These are phyloP conservation scores for Agrostemma githago DNA, from an alignment of 148 eudicot genomes.

Conservation along the genomic window DNA sequence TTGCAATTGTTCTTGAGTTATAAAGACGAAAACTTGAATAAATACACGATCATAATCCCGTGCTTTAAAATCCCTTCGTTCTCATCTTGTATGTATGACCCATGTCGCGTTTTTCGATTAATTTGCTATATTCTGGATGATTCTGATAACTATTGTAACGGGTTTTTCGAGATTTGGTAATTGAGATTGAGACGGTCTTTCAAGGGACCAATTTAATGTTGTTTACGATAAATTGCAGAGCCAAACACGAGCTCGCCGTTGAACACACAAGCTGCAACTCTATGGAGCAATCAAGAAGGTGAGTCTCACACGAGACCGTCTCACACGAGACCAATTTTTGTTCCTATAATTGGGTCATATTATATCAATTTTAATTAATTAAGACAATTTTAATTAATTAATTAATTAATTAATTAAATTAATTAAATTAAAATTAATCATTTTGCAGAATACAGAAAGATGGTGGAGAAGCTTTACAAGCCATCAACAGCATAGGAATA, in stretches of 20 bases:
- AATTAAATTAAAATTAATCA: not conserved
- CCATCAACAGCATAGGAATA: slow-evolving; percentile 26
- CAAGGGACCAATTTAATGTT: not conserved
- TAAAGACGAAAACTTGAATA: too few relatives aligned
- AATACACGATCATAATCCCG: too few relatives aligned
- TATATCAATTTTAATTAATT: too few relatives aligned
- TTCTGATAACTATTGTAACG: too few relatives aligned
- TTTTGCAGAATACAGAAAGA: slow-evolving; percentile 83
- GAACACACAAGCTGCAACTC: slow-evolving; percentile 87
- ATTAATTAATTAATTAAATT: not conserved
- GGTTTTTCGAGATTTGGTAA: not conserved
- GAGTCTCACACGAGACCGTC: not conserved
- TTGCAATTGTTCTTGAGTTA: too few relatives aligned
- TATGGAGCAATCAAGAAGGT: slow-evolving; percentile 94
- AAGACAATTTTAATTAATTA: too few relatives aligned
- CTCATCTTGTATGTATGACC: too few relatives aligned
- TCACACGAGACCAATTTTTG: too few relatives aligned
- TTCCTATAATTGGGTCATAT: too few relatives aligned
- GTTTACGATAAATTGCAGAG: slow-evolving; percentile 21
- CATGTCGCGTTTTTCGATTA: too few relatives aligned
- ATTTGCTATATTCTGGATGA: too few relatives aligned
- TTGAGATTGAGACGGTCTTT: not conserved
- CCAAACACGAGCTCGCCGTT: slow-evolving; percentile 85
- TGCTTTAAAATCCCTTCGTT: too few relatives aligned
- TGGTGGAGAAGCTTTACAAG: slow-evolving; percentile 91